Evolutionary conservation across 2,329 filamentous ascomycete genomes (phyloP).

Genomic region (Ophidiomyces ophidiicola): DNA sequence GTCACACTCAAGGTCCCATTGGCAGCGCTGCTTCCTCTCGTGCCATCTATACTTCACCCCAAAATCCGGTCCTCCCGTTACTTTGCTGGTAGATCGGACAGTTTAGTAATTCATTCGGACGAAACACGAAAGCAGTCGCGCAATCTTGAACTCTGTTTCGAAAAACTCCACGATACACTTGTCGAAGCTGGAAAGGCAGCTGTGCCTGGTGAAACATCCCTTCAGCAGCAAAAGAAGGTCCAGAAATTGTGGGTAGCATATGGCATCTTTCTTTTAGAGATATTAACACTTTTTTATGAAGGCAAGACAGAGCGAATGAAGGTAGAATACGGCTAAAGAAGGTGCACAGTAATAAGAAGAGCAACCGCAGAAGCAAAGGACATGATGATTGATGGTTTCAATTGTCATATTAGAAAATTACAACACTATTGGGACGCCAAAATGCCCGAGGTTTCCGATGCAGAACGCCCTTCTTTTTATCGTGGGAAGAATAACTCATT

Average conservation of each 20-base stretch:
- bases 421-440: background rate
- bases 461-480: background rate
- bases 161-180: constrained; percentile 45
- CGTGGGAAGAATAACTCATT: too few relatives aligned
- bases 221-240: constrained; percentile 44
- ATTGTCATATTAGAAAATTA: background rate
- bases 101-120: constrained; percentile 51
- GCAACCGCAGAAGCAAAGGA: constrained; percentile 34
- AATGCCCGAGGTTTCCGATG: background rate
- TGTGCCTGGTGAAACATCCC: constrained; percentile 50
- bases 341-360: constrained; percentile 50
- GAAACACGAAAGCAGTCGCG: constrained; percentile 49
- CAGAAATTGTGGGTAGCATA: constrained; percentile 38
- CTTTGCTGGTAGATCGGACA: constrained; percentile 40
- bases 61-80: constrained; percentile 44
- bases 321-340: constrained; percentile 47
- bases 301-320: constrained; percentile 48
- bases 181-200: constrained; percentile 38
- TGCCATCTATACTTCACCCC: constrained; percentile 44
- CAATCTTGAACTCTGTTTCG: constrained; percentile 49
- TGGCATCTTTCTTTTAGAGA: background rate
- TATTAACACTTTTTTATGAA: constrained; percentile 18
- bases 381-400: constrained; percentile 4
- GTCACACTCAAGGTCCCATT: constrained; percentile 49
- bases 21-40: constrained; percentile 39